A percentile compares a stretch with the other conserved stretches of the same genome.
phyloP scores from a whole-genome alignment of 495 filamentous ascomycete species.

The Penicillium mononematosum region DNA sequence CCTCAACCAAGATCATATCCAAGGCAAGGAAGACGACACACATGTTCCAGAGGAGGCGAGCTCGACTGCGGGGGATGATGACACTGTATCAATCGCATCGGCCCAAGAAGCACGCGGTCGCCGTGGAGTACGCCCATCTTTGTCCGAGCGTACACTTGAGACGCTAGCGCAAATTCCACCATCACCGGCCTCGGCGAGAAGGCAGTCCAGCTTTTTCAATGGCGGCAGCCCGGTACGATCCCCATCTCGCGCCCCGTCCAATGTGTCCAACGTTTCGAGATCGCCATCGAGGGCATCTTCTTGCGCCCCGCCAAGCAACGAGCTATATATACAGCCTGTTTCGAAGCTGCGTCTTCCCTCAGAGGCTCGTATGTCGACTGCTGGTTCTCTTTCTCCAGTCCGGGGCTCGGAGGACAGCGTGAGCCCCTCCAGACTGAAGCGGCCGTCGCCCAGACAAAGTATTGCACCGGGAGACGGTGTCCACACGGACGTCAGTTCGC shows the following conservation, averaged over 20 bases:
- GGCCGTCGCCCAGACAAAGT: slow-evolving; percentile 27
- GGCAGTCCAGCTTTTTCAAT: slow-evolving; percentile 62
- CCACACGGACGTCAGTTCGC: slow-evolving; percentile 7
- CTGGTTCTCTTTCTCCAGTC: slow-evolving; percentile 19
- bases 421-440: slow-evolving; percentile 31
- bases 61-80: slow-evolving; percentile 20
- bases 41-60: slow-evolving; percentile 21
- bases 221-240: slow-evolving; percentile 56
- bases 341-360: slow-evolving; percentile 36
- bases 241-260: slow-evolving; percentile 54
- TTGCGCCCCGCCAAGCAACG: slow-evolving; percentile 30
- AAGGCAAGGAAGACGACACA: slow-evolving; percentile 19
- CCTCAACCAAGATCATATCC: slow-evolving; percentile 21
- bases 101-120: slow-evolving; percentile 36
- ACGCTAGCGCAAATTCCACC: slow-evolving; percentile 63
- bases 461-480: slow-evolving; percentile 9
- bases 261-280: slow-evolving; percentile 48
- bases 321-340: slow-evolving; percentile 27
- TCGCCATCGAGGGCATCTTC: slow-evolving; percentile 48
- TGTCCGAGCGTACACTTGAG: slow-evolving; percentile 69
- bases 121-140: slow-evolving; percentile 46
- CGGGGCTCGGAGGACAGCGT: slow-evolving; percentile 22
- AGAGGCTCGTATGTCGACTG: slow-evolving; percentile 25
- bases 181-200: slow-evolving; percentile 56
- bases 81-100: slow-evolving; percentile 2